phyloP scores from a whole-genome alignment of 164 flowering plant genomes.

The Cinnamomum micranthum region DNA sequence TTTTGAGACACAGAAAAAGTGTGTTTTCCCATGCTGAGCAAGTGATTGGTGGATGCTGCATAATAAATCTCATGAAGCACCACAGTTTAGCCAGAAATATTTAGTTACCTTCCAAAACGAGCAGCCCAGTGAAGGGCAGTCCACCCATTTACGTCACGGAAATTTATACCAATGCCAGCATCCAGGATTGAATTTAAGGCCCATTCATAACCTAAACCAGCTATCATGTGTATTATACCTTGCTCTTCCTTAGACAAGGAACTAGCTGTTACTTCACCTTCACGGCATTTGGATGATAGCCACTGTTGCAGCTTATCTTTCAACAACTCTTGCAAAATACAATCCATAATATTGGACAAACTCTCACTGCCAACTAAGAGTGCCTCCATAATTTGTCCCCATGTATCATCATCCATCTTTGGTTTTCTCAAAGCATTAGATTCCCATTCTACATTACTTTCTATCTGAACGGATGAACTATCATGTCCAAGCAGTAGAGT shows the following conservation, averaged over 20 bases:
- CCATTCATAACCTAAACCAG: conserved; percentile 96
- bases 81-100: neutral
- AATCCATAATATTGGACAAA: conserved; percentile 42
- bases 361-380: conserved; percentile 55
- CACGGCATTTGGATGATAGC: conserved; percentile 45
- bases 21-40: neutral
- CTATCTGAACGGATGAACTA: conserved; percentile 27
- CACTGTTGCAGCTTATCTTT: conserved; percentile 75
- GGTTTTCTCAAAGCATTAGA: conserved; percentile 21
- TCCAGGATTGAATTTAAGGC: conserved; percentile 67
- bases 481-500: conserved; percentile 48
- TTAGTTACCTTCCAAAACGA: conserved; percentile 77
- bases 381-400: conserved; percentile 56
- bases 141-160: conserved; percentile 93
- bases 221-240: conserved; percentile 85
- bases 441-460: conserved; percentile 28
- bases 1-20: too few species aligned
- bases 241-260: conserved; percentile 85
- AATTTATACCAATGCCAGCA: conserved; percentile 67
- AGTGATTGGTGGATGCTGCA: neutral
- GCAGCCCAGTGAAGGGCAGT: conserved; percentile 99
- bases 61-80: neutral
- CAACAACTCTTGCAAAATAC: conserved; percentile 74
- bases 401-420: conserved; percentile 48
- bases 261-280: conserved; percentile 29